Conservation (phyloP, 2,329 filamentous ascomycete species). For the Curvularia sp. region DNA sequence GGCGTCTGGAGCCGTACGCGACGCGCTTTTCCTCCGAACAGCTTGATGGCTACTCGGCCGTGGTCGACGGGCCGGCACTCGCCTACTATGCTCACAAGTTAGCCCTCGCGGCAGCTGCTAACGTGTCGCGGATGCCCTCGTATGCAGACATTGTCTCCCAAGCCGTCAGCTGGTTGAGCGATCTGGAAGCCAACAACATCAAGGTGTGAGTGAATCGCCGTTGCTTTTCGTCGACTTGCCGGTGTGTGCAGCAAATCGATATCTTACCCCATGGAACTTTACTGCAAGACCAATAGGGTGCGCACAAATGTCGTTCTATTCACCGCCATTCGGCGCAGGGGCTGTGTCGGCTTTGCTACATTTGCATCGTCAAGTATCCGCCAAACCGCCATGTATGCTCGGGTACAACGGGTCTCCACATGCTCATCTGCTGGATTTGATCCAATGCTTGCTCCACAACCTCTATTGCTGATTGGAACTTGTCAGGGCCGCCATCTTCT, state of each 20-base stretch:
- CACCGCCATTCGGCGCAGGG: constrained; percentile 5
- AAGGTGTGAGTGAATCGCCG: constrained; percentile 63
- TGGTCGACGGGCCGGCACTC: constrained; percentile 80
- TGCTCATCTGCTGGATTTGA: constrained; percentile 16
- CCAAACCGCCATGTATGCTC: constrained; percentile 3
- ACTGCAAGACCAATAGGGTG: constrained; percentile 22
- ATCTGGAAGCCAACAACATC: constrained; percentile 63
- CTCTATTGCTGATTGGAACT: constrained; percentile 29
- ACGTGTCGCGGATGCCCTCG: constrained; percentile 35
- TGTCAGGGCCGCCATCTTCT: constrained; percentile 69
- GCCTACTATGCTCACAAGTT: constrained; percentile 72
- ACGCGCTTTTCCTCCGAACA: constrained; percentile 30
- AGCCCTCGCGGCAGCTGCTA: constrained; percentile 51
- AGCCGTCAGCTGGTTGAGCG: constrained; percentile 64
- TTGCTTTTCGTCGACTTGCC: constrained; percentile 19
- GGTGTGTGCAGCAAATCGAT: constrained; percentile 15
- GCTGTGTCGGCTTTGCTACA: constrained; percentile 13
- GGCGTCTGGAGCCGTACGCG: constrained; percentile 42
- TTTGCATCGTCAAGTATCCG: constrained; percentile 10
- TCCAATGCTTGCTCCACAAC: constrained; percentile 18
- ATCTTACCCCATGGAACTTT: constrained; percentile 6
- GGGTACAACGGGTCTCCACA: constrained; percentile 21
- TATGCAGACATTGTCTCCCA: constrained; percentile 69
- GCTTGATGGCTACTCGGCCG: constrained; percentile 36
- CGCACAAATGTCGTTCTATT: constrained; percentile 22